These are phyloP conservation scores for Fusarium protoensiforme DNA, from an alignment of 2,329 filamentous ascomycete species.

Conservation along the genomic window DNA sequence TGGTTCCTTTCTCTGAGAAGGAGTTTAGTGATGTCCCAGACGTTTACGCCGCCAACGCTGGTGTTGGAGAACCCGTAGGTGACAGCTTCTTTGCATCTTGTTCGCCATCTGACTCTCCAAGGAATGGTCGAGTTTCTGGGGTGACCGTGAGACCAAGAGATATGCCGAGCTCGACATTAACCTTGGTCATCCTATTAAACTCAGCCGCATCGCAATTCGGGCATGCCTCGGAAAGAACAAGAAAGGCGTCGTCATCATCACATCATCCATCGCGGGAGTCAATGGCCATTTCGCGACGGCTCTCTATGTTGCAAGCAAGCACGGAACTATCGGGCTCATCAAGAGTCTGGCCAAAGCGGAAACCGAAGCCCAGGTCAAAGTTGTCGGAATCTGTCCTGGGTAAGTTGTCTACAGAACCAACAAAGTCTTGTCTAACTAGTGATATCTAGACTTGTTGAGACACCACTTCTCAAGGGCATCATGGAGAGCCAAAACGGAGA, in stretches of 20 bases:
- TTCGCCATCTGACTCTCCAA: background rate
- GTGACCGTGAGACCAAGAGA: slow-evolving; percentile 4
- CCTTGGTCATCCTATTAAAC: slow-evolving; percentile 12
- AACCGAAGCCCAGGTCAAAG: background rate
- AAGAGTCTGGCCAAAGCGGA: slow-evolving; percentile 7
- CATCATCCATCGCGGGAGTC: slow-evolving; percentile 8
- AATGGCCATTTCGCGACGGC: background rate
- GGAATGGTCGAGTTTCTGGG: slow-evolving; percentile 18
- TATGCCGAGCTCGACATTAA: slow-evolving; percentile 15
- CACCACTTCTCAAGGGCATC: background rate
- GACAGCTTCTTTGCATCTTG: background rate
- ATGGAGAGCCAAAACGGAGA: background rate
- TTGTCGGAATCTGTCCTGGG: background rate
- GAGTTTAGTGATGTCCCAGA: slow-evolving; percentile 9
- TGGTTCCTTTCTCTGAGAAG: background rate
- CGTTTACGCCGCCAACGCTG: slow-evolving; percentile 10
- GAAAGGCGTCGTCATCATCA: slow-evolving; percentile 4
- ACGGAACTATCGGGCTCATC: background rate
- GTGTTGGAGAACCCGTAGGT: slow-evolving; percentile 11
- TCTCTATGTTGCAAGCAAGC: background rate
- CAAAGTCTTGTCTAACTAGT: background rate
- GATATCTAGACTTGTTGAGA: background rate
- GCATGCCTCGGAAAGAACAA: slow-evolving; percentile 13
- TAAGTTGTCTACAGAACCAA: background rate
- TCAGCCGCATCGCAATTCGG: slow-evolving; percentile 10